Evolutionary conservation across 768 basidiomycete species (phyloP), one percentile per base, ranked within the genome.

Genomic region (Suillus clintonianus): DNA sequence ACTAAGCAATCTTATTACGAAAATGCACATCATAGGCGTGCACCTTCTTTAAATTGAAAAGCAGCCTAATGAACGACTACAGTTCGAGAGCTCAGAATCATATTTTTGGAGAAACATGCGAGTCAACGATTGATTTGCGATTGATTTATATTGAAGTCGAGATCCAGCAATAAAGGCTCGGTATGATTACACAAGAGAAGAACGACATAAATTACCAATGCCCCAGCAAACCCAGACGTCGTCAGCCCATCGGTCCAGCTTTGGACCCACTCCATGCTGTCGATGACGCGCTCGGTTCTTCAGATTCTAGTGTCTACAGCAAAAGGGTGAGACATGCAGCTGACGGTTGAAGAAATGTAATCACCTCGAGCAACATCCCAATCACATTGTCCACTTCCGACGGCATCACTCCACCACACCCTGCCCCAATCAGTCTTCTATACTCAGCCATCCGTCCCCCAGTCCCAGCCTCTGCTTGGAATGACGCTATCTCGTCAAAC

Each of bases 391-490:
- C 96, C 42, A 98, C 91, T 65, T 98, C 95, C n/a, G 86, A 81
- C 2, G 91, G 87, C 3, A 90, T 85, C 36, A 95, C 85, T 0
- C 93, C 91, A 27, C 94, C 94, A 78, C 94, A 97, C 0, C 94
- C 95, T 17, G 94, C 89, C 37, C 91, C 90, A 69, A 99, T 95
- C 59, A 99, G 76, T 65, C 89, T 82, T 68, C 95, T 81, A 74
- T 98, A 99, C 67, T 96, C 91, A 5, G 85, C 82, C 88, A 99
- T 96, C 65, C 89, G 83, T 45, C 92, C 93, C 36, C 90, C 88
- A 0, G 95, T 97, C 5, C 96, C 96, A 0, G 92, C 89, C 76
- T 96, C 94, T 22, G 93, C 90, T 73, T 95, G 92, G 76, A 92
- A 89, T 36, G 82, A 84, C 13, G 91, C 91, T 67, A 93, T 81